These are phyloP conservation scores for Lachnum nothofagi DNA, from an alignment of 2,329 filamentous ascomycete genomes.

Conservation along the genomic window DNA sequence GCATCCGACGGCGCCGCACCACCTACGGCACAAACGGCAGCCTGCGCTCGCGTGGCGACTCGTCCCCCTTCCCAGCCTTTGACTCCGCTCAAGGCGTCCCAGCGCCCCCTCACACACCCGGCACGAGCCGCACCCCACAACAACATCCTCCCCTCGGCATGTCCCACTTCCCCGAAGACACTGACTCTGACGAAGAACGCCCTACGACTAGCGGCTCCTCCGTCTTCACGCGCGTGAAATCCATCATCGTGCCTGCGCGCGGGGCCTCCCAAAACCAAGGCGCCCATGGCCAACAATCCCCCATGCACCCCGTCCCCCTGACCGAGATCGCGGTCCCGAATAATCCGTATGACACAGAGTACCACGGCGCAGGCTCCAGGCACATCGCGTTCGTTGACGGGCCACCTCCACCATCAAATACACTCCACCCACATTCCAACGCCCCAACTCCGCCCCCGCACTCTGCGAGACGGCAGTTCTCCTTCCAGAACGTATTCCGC, in stretches of 20 bases:
- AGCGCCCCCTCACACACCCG: conserved; percentile 23
- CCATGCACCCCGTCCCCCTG: conserved; percentile 57
- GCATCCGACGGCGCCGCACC: conserved; percentile 68
- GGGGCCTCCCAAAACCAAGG: conserved; percentile 18
- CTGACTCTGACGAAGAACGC: conserved; percentile 51
- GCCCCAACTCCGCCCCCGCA: conserved; percentile 56
- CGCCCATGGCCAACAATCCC: conserved; percentile 44
- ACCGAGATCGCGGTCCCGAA: conserved; percentile 54
- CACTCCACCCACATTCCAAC: conserved; percentile 26
- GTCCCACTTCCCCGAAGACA: conserved; percentile 71
- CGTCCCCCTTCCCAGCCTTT: conserved; percentile 28
- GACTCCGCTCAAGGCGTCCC: conserved; percentile 14
- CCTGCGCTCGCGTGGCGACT: conserved; percentile 26
- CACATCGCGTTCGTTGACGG: conserved; percentile 45
- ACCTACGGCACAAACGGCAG: conserved; percentile 38
- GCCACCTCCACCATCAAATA: conserved; percentile 17
- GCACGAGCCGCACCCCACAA: conserved; percentile 7
- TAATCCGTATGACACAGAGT: conserved; percentile 33
- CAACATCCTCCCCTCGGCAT: conserved; percentile 78
- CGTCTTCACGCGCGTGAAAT: conserved; percentile 40
- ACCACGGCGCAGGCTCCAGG: conserved; percentile 37
- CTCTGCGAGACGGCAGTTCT: conserved; percentile 72
- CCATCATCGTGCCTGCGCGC: conserved; percentile 19
- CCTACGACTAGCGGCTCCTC: conserved; percentile 44
- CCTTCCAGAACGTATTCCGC: conserved; percentile 78